phyloP scores from a whole-genome alignment of 1,284 basidiomycete genomes.

The Puccinia coronata region DNA sequence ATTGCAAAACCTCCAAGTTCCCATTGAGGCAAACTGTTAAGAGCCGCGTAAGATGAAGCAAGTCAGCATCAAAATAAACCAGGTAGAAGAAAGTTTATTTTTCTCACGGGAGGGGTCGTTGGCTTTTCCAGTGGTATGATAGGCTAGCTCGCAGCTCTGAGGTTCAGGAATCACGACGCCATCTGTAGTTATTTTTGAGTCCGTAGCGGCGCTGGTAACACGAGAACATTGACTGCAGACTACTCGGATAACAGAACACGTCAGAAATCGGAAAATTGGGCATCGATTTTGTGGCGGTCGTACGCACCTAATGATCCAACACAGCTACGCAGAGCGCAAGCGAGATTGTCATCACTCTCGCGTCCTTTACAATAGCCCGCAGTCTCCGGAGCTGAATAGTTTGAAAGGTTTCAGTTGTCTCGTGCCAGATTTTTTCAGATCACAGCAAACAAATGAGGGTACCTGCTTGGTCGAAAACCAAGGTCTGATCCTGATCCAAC shows the following conservation, averaged over 20 bases:
- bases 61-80: background rate
- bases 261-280: background rate
- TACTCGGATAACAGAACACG: background rate
- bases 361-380: background rate
- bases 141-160: background rate
- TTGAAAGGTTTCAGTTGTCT: background rate
- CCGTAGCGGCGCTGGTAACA: conserved; percentile 1
- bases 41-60: background rate
- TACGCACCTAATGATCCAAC: background rate
- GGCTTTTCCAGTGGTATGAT: background rate
- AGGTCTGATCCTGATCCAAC: background rate
- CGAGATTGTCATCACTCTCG: background rate
- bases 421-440: background rate
- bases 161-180: background rate
- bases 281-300: no score
- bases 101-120: background rate
- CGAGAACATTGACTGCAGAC: background rate
- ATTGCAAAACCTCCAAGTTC: background rate
- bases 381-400: background rate
- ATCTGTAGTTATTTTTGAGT: background rate
- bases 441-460: background rate
- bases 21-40: background rate
- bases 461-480: conserved; percentile 1
- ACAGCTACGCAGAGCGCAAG: background rate
- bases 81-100: background rate